These are phyloP conservation scores for Penicillium robsamsonii DNA, from an alignment of 495 filamentous ascomycete genomes.

Conservation along the genomic window DNA sequence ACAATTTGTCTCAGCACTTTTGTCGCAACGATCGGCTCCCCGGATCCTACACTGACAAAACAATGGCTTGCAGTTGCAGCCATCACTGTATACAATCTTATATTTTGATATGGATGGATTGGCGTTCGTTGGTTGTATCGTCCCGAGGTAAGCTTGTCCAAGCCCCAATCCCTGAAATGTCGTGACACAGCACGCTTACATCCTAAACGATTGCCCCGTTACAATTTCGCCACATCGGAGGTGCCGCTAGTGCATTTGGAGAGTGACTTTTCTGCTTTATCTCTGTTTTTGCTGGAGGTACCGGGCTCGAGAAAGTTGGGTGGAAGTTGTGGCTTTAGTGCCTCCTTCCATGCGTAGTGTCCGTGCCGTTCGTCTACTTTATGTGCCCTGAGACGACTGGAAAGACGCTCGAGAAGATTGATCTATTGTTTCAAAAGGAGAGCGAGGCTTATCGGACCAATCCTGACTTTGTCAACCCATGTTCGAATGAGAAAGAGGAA, in stretches of 20 bases:
- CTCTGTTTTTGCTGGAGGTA: slow-evolving; percentile 34
- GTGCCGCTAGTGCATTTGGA: slow-evolving; percentile 22
- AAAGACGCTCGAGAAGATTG: slow-evolving; percentile 19
- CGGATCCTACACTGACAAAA: slow-evolving; percentile 14
- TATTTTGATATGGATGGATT: slow-evolving; percentile 27
- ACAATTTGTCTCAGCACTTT: slow-evolving; percentile 28
- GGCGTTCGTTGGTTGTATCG: slow-evolving; percentile 32
- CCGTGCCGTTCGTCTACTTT: slow-evolving; percentile 20
- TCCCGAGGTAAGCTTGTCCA: slow-evolving; percentile 16
- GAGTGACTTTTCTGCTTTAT: slow-evolving; percentile 33
- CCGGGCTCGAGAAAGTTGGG: slow-evolving; percentile 24
- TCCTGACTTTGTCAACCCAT: no score
- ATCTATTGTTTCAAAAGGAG: slow-evolving; percentile 2
- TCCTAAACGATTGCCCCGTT: slow-evolving; percentile 25
- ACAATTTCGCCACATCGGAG: slow-evolving; percentile 29
- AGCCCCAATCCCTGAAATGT: background rate
- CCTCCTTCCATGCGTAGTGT: slow-evolving; percentile 16
- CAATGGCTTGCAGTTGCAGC: slow-evolving; percentile 21
- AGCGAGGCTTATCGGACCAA: no score
- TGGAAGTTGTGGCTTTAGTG: slow-evolving; percentile 32
- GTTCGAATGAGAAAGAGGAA: no score
- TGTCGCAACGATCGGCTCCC: slow-evolving; percentile 17
- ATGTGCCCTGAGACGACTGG: slow-evolving; percentile 22
- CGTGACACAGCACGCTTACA: background rate
- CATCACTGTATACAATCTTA: slow-evolving; percentile 21